phyloP scores from a whole-genome alignment of 331 rosid genomes.

The Dryas integrifolia region DNA sequence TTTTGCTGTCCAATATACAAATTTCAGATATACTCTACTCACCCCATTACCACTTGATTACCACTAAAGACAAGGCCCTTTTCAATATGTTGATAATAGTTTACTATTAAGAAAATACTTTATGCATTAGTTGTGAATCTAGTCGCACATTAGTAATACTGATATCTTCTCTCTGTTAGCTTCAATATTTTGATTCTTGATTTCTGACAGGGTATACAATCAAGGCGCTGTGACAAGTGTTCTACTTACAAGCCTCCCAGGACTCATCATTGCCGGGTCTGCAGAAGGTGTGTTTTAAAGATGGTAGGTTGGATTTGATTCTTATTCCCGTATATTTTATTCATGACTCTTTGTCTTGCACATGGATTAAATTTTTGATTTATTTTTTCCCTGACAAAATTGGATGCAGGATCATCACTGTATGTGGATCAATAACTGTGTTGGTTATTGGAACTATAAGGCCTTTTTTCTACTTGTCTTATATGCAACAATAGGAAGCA shows the following conservation, averaged over 20 bases:
- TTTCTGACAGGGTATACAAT: conserved; percentile 40
- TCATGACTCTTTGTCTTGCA: conserved; percentile 10
- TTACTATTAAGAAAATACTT: neutral
- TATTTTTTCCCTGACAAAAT: conserved; percentile 23
- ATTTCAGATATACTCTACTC: too few species aligned
- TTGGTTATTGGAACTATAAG: conserved; percentile 90
- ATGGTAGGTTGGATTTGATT: conserved; percentile 61
- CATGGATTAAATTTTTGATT: conserved; percentile 4
- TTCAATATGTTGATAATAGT: neutral
- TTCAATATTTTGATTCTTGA: conserved; percentile 10
- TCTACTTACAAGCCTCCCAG: conserved; percentile 74
- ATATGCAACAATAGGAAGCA: conserved; percentile 56
- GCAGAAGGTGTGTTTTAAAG: conserved; percentile 83
- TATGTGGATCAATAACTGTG: conserved; percentile 82
- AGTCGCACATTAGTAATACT: neutral
- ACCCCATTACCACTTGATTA: neutral
- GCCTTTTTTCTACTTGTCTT: conserved; percentile 58
- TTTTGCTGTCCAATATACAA: neutral
- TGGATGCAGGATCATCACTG: conserved; percentile 90
- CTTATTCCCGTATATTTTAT: neutral
- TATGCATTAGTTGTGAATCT: neutral
- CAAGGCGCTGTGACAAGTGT: conserved; percentile 72
- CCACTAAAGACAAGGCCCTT: neutral
- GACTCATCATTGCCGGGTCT: conserved; percentile 91
- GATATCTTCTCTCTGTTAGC: conserved; percentile 7